Percentiles rank a stretch among this genome's conserved stretches.
Conservation (phyloP, 2,329 filamentous ascomycete species). For the Stachybotrys echinatus region DNA sequence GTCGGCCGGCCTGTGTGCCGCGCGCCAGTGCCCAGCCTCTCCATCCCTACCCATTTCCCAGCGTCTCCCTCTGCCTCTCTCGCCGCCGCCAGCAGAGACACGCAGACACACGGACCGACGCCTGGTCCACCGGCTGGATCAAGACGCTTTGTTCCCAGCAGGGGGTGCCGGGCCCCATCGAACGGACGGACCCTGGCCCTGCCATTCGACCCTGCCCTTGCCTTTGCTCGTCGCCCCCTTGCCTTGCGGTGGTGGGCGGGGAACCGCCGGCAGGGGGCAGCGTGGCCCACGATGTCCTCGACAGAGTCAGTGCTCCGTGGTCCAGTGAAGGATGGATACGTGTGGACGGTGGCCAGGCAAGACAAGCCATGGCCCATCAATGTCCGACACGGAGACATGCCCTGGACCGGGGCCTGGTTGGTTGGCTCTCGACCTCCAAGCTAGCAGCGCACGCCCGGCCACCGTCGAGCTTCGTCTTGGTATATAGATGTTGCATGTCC, state of each 20-base stretch:
- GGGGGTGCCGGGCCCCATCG: neutral
- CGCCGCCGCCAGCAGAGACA: neutral
- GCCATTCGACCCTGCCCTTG: neutral
- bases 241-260: neutral
- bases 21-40: neutral
- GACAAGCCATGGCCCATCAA: neutral
- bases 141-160: neutral
- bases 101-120: neutral
- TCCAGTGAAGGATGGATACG: no score
- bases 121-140: neutral
- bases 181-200: neutral
- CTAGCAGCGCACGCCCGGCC: neutral
- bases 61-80: no score
- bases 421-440: neutral
- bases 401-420: neutral
- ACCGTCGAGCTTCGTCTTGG: slow-evolving; percentile 6
- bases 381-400: neutral
- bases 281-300: neutral
- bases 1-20: neutral
- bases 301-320: neutral
- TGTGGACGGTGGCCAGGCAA: neutral
- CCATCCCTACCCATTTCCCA: neutral
- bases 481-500: slow-evolving; percentile 22
- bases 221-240: neutral
- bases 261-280: neutral